These are phyloP conservation scores for Lasiodiplodia sp. DNA, from an alignment of 2,329 filamentous ascomycete species.

Conservation along the genomic window DNA sequence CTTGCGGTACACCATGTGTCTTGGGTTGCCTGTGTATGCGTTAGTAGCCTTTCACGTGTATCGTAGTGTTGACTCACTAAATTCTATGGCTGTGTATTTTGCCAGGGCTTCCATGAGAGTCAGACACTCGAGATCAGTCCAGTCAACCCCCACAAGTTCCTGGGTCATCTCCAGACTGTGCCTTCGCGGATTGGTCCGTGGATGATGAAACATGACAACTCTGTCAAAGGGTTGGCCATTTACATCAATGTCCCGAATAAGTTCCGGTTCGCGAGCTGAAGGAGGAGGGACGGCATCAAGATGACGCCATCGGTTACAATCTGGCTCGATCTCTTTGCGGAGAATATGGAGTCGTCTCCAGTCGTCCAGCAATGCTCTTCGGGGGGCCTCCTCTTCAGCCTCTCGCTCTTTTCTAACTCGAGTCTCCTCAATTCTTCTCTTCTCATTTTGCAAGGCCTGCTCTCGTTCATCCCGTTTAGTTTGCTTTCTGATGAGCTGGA, in stretches of 20 bases:
- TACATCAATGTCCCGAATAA: slow-evolving; percentile 41
- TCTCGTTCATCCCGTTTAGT: not conserved
- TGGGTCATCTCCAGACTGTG: slow-evolving; percentile 39
- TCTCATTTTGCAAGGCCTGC: not conserved
- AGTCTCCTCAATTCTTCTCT: not conserved
- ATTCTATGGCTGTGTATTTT: slow-evolving; percentile 31
- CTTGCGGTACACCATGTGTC: slow-evolving; percentile 39
- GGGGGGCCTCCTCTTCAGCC: not conserved
- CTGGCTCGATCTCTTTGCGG: slow-evolving; percentile 21
- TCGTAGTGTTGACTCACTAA: slow-evolving; percentile 36
- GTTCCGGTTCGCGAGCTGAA: not conserved
- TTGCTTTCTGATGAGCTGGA: slow-evolving; percentile 1
- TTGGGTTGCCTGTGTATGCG: slow-evolving; percentile 21
- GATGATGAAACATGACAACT: slow-evolving; percentile 42
- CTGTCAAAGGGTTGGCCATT: slow-evolving; percentile 51
- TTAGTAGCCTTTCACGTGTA: slow-evolving; percentile 1
- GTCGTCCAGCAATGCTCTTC: not conserved
- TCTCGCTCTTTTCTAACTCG: not conserved
- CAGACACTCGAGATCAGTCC: slow-evolving; percentile 42
- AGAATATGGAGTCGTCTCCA: slow-evolving; percentile 15
- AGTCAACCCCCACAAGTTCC: slow-evolving; percentile 35
- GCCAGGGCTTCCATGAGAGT: slow-evolving; percentile 44
- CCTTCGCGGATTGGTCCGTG: slow-evolving; percentile 28
- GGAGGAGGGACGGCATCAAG: slow-evolving; percentile 1
- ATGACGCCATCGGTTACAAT: not conserved